Percentiles rank a stretch among this genome's conserved stretches.
Evolutionary conservation across 2,329 filamentous ascomycete species (phyloP).

Genomic region (Zelopaecilomyces penicillatus): DNA sequence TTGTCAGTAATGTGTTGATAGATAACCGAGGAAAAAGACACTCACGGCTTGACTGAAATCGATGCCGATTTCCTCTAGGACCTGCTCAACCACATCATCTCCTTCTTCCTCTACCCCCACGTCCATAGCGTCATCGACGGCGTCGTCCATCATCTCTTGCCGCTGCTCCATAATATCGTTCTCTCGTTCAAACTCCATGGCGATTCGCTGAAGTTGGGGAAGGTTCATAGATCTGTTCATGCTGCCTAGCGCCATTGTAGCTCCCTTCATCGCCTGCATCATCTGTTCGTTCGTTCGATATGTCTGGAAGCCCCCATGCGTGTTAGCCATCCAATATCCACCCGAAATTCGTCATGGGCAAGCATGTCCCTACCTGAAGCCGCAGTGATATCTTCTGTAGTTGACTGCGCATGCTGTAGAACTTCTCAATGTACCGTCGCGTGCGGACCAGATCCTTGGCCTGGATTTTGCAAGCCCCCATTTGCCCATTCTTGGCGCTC

Average conservation of each 20-base stretch:
- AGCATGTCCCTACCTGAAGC: constrained; percentile 60
- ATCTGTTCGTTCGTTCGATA: constrained; percentile 98
- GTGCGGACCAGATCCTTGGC: constrained; percentile 94
- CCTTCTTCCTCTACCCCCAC: constrained; percentile 86
- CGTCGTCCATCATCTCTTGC: constrained; percentile 99
- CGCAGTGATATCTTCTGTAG: constrained; percentile 90
- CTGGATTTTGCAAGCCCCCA: constrained; percentile 97
- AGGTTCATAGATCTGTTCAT: constrained; percentile 99
- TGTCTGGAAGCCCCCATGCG: constrained; percentile 47
- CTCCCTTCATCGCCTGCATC: constrained; percentile 99
- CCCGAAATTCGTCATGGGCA: background rate
- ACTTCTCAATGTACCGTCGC: constrained; percentile 91
- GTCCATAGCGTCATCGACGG: constrained; percentile 93
- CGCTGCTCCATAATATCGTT: constrained; percentile 99
- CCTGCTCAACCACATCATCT: constrained; percentile 93
- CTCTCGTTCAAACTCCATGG: constrained; percentile 98
- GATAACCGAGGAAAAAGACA: background rate
- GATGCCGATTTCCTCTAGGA: constrained; percentile 92
- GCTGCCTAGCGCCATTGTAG: constrained; percentile 81
- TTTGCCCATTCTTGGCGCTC: constrained; percentile 94
- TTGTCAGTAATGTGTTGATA: background rate
- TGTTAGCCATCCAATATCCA: constrained; percentile 9
- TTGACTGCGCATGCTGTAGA: constrained; percentile 96
- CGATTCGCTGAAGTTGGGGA: constrained; percentile 87
- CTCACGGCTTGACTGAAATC: constrained; percentile 83